Evolutionary conservation across 2,329 filamentous ascomycete species (phyloP), one percentile per base, ranked within the genome.

Genomic region (Fusarium xyrophilum): DNA sequence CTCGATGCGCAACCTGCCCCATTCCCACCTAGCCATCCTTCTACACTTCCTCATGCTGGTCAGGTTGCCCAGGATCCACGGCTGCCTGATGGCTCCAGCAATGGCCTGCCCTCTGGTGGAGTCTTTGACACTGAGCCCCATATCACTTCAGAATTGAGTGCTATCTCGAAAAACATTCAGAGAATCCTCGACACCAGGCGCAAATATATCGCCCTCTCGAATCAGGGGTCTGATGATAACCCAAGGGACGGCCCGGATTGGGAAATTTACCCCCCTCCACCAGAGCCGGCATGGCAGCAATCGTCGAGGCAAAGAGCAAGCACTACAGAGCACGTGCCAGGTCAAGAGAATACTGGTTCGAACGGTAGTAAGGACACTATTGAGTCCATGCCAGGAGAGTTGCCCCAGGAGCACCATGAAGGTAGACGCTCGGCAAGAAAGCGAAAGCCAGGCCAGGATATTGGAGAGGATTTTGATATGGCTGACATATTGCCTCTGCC

Each of bases 391-490:
- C 48, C 53, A 21, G 57, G 51, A 21, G 50, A 72, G 43, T 33
- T 63, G 42, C 43, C 50, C 10, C 51, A 65, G 56, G 79, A 72
- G 32, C 74, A 63, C 44, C 58, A 66, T 10, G 78, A 75, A 21
- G 76, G 79, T 6, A 86, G 84, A 62, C 77, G 81, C 48, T 80
- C 82, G 28, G 80, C 82, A 12, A 90, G 87, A 74, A 89, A 81
- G 70, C 88, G 95, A 72, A 98, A 97, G 78, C 91, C 92, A 71
- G 95, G 95, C 6, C 87, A 95, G 71, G 88, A 97, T 75, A 93
- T 98, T 73, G 96, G 96, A 14, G 92, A 94, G 75, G 95, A 98
- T 77, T 99, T 99, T 76, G 86, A 93, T 64, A 87, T 97, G 76
- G 86, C 90, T 3, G 92, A 97, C 69, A 77, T 93, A 33, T 78